These are phyloP conservation scores for Xylaria sp. DNA, from an alignment of 2,329 filamentous ascomycete species.

Conservation along the genomic window DNA sequence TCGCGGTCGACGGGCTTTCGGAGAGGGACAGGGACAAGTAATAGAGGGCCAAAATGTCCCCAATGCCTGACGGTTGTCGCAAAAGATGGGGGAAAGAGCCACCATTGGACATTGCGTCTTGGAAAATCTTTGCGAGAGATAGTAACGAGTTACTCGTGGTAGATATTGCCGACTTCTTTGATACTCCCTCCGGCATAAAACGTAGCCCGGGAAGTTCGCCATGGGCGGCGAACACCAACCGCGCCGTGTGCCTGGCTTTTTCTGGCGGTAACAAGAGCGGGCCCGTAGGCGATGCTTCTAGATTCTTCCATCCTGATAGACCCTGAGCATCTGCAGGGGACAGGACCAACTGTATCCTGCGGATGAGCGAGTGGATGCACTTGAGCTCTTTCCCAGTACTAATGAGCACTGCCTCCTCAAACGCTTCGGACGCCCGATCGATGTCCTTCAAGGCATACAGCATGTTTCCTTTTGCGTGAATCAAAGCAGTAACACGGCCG, in stretches of 20 bases:
- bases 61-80: conserved; percentile 73
- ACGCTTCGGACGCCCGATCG: conserved; percentile 77
- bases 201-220: conserved; percentile 80
- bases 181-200: conserved; percentile 69
- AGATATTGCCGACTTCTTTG: conserved; percentile 79
- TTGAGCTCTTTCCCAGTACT: conserved; percentile 72
- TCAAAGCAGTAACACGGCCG: conserved; percentile 86
- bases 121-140: conserved; percentile 95
- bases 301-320: conserved; percentile 31
- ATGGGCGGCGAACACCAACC: conserved; percentile 75
- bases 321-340: conserved; percentile 46
- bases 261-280: conserved; percentile 83
- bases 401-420: conserved; percentile 93
- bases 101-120: conserved; percentile 87
- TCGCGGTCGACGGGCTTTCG: conserved; percentile 94
- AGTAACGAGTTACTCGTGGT: conserved; percentile 95
- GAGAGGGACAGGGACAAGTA: conserved; percentile 94
- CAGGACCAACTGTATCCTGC: conserved; percentile 73
- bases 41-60: conserved; percentile 92
- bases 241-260: conserved; percentile 79
- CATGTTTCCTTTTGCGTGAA: conserved; percentile 99
- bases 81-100: conserved; percentile 56
- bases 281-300: conserved; percentile 45
- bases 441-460: conserved; percentile 88
- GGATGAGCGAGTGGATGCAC: conserved; percentile 78